Base-by-base conservation (phyloP, 257 asterid species). In the Verbena officinalis region DNA sequence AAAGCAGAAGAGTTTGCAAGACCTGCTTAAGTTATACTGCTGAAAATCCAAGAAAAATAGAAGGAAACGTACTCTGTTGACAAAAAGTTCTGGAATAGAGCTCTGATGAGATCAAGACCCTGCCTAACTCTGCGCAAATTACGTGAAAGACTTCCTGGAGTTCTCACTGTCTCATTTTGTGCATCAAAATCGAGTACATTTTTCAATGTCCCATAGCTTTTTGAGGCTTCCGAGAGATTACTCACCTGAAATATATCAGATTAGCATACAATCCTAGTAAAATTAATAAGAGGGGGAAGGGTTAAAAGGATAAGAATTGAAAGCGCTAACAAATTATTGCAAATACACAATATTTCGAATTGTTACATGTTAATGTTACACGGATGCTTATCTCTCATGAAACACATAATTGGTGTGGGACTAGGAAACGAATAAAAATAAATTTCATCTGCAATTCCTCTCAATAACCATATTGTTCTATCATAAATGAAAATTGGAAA, bases 101-200 rank as follows among this genome's bases (percentile, higher is more conserved):
- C 96, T 74, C 96, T 82, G 65, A 94, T 80, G 43, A 94, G 97
- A 80, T 90, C 96, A 55, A 94, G 96, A 42, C 98, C 99, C 81
- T 90, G 99, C 74, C 98, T 82, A 21, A 94, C 96, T 78, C 99
- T 83, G 36, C 99, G 91, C 70, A 94, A 66, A 72, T 91, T 86
- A 13, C 97, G 95, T 0, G 99, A 86, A 36, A 80, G 91, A 73
- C 99, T 94, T 57, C 97, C 96, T 8, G 82, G 82, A 49, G 87
- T 69, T 76, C 73, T 94, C 71, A 94, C 99, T 0, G 91, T 78
- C 65, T 76, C 80, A 45, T 78, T 80, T 72, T 27, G 75, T 17
- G 77, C 69, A 51, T 94, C 97, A 59, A 57, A 81, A 31, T 94
- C 95, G 10, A 94, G 82, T 59, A 88, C 48, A 23, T 39, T 81